Percentiles rank a stretch among this genome's conserved stretches.
Evolutionary conservation across 1,284 basidiomycete species (phyloP).

Genomic region (Athelia sp.): DNA sequence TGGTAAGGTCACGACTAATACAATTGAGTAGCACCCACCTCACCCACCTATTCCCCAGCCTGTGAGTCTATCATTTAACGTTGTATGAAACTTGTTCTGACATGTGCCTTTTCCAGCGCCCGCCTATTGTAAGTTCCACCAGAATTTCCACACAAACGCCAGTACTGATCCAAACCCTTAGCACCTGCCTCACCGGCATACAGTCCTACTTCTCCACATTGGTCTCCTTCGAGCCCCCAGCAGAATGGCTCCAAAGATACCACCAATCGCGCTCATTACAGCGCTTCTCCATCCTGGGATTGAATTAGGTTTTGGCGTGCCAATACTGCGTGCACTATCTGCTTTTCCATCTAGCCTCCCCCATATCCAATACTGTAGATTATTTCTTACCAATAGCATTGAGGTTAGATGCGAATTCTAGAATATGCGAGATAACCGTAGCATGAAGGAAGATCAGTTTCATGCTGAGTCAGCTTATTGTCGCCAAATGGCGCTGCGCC

Average conservation of each 20-base stretch:
- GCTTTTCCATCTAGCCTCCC: constrained; percentile 6
- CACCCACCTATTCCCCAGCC: constrained; percentile 78
- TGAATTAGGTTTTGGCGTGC: constrained; percentile 20
- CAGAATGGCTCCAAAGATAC: constrained; percentile 34
- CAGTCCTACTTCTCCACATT: constrained; percentile 75
- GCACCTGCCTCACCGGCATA: constrained; percentile 82
- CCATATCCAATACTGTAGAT: not conserved
- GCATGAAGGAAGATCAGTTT: too few species aligned
- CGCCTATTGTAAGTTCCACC: constrained; percentile 60
- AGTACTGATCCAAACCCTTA: constrained; percentile 24
- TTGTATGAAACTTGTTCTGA: too few species aligned
- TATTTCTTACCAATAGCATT: not conserved
- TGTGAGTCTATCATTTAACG: constrained; percentile 43
- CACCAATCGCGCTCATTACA: constrained; percentile 35
- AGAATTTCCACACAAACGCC: not conserved
- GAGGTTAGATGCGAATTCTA: not conserved
- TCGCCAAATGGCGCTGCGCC: too few species aligned
- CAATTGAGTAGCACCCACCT: constrained; percentile 59
- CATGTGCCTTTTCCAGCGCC: constrained; percentile 48
- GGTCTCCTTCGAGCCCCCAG: constrained; percentile 80
- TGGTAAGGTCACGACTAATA: constrained; percentile 10
- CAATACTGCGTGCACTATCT: not conserved
- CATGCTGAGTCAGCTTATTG: too few species aligned
- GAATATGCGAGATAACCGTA: too few species aligned
- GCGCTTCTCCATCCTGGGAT: constrained; percentile 55